Conservation (phyloP, 208 protist species). For the Leishmania turanica region DNA sequence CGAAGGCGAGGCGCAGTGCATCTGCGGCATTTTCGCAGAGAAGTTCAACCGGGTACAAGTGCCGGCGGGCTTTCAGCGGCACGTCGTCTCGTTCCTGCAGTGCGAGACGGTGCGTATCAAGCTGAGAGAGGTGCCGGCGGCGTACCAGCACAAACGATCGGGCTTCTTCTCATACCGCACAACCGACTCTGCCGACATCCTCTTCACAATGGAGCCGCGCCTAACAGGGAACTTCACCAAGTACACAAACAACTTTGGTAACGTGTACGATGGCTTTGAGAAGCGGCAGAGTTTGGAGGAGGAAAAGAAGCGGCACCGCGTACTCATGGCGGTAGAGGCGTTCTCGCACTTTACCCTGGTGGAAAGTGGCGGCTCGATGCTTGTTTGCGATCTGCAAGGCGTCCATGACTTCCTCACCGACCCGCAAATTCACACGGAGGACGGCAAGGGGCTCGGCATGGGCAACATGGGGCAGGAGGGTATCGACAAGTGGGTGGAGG, state of each 20-base stretch:
- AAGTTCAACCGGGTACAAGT: slow-evolving; percentile 69
- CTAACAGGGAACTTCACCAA: slow-evolving; percentile 83
- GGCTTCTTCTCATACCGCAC: slow-evolving; percentile 81
- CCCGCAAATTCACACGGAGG: slow-evolving; percentile 83
- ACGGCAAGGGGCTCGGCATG: slow-evolving; percentile 79
- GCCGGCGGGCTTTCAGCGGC: slow-evolving; percentile 37
- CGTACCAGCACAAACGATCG: slow-evolving; percentile 39
- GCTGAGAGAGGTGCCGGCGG: slow-evolving; percentile 39
- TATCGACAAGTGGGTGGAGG: slow-evolving; percentile 76
- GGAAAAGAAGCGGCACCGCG: slow-evolving; percentile 37
- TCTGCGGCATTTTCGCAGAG: slow-evolving; percentile 78
- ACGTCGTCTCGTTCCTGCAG: slow-evolving; percentile 83
- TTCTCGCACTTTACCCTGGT: slow-evolving; percentile 86
- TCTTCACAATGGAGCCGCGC: slow-evolving; percentile 87
- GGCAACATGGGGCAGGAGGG: slow-evolving; percentile 83
- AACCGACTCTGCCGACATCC: slow-evolving; percentile 56
- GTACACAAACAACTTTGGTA: slow-evolving; percentile 89
- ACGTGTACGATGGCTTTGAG: slow-evolving; percentile 74
- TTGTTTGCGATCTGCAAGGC: slow-evolving; percentile 86
- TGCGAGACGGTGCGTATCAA: slow-evolving; percentile 81
- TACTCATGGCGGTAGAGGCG: slow-evolving; percentile 81
- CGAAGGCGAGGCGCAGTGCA: slow-evolving; percentile 87
- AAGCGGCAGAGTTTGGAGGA: slow-evolving; percentile 38
- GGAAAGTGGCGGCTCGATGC: slow-evolving; percentile 66
- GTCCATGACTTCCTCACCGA: slow-evolving; percentile 86